Base-by-base conservation (phyloP, 768 basidiomycete species). In the Stropharia rugosoannulata region DNA sequence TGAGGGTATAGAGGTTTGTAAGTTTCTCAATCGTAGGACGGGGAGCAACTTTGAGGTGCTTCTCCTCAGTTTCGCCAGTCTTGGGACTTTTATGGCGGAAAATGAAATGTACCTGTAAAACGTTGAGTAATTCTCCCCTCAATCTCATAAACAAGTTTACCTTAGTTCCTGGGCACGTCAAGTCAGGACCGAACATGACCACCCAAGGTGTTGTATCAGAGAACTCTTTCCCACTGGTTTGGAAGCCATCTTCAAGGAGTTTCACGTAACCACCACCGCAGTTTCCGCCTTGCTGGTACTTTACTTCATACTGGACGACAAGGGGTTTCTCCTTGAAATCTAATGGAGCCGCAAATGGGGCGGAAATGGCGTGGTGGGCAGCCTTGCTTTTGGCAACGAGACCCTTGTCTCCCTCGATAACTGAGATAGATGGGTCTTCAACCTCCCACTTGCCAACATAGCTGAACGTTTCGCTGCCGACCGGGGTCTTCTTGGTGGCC, bases 211-310 rank as follows among this genome's bases (percentile, higher is more conserved):
- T 95, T 66, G 90, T 89, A 73, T 96, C 94, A 51, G 87, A 88
- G 71, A 95, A 95, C 68, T 94, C 93, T 78, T 94, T 91, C 56
- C 90, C 90, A 59, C 86, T 89, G 57, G 89, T 89, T 77, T 95
- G 93, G 85, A 95, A 95, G 56, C 93, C 94, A 64, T 94, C 88
- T 68, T 90, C 88, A 42, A 99, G 84, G 54, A 98, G 86, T 75
- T 98, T 99, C 77, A 98, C 76, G 76, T 99, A 99, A 38, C 97
- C 97, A 78, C 97, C 97, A 73, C 97, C 97, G 66, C 97, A 98
- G 75, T 97, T 97, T 46, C 97, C 93, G 41, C 96, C 95, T 75
- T 98, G 95, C 80, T 99, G 95, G 73, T 97, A 95, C 77, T 98
- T 96, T 77, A 97, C 97, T 71, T 99, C 97, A 66, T 99, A 99